These are phyloP conservation scores for Coemansia sp. DNA, from an alignment of 192 early-diverging fungal species.

Conservation along the genomic window DNA sequence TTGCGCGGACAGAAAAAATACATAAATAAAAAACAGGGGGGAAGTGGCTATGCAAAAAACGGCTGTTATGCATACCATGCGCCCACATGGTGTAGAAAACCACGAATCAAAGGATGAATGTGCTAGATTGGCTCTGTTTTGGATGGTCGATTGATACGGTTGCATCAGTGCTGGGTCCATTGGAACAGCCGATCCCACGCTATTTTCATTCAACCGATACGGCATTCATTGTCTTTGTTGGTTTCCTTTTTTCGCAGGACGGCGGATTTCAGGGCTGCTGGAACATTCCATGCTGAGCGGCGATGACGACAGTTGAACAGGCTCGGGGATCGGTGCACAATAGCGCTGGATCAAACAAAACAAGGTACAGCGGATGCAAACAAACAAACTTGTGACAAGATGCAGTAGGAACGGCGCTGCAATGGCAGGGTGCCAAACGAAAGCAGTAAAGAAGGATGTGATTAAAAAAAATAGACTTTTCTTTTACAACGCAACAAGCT, in stretches of 20 bases:
- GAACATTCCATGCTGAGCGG: neutral
- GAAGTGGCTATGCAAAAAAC: neutral
- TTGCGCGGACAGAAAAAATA: neutral
- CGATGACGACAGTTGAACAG: neutral
- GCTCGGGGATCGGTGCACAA: neutral
- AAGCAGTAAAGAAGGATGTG: too few relatives aligned
- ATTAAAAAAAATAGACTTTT: too few relatives aligned
- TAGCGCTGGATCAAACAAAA: neutral
- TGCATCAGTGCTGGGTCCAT: neutral
- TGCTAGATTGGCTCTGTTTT: neutral
- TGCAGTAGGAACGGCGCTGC: neutral
- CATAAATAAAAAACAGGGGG: too few relatives aligned
- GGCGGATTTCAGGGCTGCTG: neutral
- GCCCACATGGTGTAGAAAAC: neutral
- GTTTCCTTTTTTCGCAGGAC: neutral
- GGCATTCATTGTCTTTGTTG: neutral
- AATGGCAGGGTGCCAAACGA: too few relatives aligned
- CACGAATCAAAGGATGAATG: neutral
- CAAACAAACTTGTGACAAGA: neutral
- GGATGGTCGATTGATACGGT: neutral
- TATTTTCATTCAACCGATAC: neutral
- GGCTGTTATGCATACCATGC: neutral
- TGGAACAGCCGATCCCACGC: neutral
- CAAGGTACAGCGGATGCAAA: neutral
- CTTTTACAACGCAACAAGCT: too few relatives aligned